Conservation (phyloP, 2,329 filamentous ascomycete genomes). For the Lizonia empirigonia region DNA sequence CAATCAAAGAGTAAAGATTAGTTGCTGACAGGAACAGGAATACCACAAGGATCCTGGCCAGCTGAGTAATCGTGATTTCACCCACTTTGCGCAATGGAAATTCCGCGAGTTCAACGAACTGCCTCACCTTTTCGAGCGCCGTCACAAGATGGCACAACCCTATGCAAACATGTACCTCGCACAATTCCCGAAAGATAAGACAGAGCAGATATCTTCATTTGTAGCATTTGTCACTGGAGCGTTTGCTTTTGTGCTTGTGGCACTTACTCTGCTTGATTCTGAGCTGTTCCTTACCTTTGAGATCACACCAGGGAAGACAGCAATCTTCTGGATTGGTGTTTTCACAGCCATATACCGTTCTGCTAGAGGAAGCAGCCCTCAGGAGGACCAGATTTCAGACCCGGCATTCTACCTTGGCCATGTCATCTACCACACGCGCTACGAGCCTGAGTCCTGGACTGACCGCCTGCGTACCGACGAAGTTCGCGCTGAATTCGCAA, state of each 20-base stretch:
- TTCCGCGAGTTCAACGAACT: slow-evolving; percentile 98
- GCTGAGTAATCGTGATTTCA: slow-evolving; percentile 87
- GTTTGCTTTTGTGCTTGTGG: slow-evolving; percentile 80
- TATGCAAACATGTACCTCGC: slow-evolving; percentile 92
- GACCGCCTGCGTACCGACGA: slow-evolving; percentile 91
- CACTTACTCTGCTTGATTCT: slow-evolving; percentile 85
- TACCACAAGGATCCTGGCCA: slow-evolving; percentile 92
- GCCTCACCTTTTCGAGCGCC: slow-evolving; percentile 85
- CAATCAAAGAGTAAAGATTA: slow-evolving; percentile 68
- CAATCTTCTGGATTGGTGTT: slow-evolving; percentile 86
- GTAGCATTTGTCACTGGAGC: slow-evolving; percentile 87
- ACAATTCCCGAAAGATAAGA: slow-evolving; percentile 96
- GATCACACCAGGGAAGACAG: slow-evolving; percentile 84
- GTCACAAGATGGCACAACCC: slow-evolving; percentile 91
- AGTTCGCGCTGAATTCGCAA: slow-evolving; percentile 86
- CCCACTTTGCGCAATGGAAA: slow-evolving; percentile 94
- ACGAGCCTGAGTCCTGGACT: slow-evolving; percentile 87
- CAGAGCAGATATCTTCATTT: slow-evolving; percentile 80
- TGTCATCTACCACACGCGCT: slow-evolving; percentile 92
- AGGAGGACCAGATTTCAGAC: slow-evolving; percentile 86
- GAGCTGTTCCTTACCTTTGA: slow-evolving; percentile 92
- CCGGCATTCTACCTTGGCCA: slow-evolving; percentile 86
- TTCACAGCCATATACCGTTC: slow-evolving; percentile 84
- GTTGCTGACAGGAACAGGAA: slow-evolving; percentile 61
- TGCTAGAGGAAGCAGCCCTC: slow-evolving; percentile 80